Percentiles rank a stretch among this genome's conserved stretches.
Evolutionary conservation across 2,329 filamentous ascomycete species (phyloP).

Genomic region (Trichoderma sp.): DNA sequence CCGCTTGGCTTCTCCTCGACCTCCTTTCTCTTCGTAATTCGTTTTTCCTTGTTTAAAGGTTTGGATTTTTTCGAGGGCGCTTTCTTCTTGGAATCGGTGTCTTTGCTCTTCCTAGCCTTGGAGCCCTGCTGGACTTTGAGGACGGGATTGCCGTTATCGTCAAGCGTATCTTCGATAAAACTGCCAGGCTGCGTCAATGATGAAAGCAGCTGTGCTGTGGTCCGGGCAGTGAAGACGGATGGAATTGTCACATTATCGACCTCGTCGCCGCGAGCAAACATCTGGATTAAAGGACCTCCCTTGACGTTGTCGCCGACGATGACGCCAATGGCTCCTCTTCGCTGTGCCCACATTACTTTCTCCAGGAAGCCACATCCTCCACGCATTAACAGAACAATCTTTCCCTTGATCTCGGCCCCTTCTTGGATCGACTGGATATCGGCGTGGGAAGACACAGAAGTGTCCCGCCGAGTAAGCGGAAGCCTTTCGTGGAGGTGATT

Average conservation of each 20-base stretch:
- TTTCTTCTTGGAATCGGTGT: conserved; percentile 27
- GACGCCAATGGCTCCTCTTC: conserved; percentile 80
- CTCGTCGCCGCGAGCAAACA: conserved; percentile 91
- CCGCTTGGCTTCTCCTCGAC: conserved; percentile 28
- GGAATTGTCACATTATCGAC: conserved; percentile 94
- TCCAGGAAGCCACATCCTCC: conserved; percentile 95
- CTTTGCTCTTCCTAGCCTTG: conserved; percentile 38
- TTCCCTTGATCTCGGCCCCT: conserved; percentile 86
- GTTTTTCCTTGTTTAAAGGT: conserved; percentile 28
- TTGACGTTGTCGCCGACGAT: conserved; percentile 93
- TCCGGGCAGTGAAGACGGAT: conserved; percentile 90
- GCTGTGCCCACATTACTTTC: conserved; percentile 95
- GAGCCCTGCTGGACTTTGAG: conserved; percentile 52
- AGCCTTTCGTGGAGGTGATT: conserved; percentile 68
- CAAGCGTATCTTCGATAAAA: conserved; percentile 57
- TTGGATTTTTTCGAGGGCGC: conserved; percentile 17
- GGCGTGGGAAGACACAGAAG: conserved; percentile 57
- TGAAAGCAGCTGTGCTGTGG: conserved; percentile 87
- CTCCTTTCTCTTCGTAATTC: conserved; percentile 28
- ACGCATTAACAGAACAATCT: conserved; percentile 85
- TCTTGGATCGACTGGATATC: conserved; percentile 92
- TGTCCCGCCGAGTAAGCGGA: conserved; percentile 35
- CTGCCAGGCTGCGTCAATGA: conserved; percentile 74
- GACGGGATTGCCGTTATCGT: conserved; percentile 57
- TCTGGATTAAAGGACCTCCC: conserved; percentile 86